These are phyloP conservation scores for Chalciporus pseudorubinellus DNA, from an alignment of 768 basidiomycete genomes.

Conservation along the genomic window DNA sequence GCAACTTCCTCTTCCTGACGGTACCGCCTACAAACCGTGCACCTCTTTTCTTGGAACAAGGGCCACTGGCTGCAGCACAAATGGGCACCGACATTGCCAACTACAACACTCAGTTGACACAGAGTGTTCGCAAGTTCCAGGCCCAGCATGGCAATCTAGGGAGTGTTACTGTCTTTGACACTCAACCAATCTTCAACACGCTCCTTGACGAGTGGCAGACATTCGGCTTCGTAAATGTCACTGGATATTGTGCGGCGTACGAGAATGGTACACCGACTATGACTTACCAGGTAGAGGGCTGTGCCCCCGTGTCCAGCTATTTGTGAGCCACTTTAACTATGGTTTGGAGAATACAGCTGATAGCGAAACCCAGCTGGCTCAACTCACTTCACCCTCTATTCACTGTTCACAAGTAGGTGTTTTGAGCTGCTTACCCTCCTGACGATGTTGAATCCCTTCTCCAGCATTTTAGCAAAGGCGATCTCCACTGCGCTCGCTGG, in stretches of 20 bases:
- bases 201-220: constrained; percentile 50
- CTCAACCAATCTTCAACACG: constrained; percentile 56
- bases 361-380: constrained; percentile 45
- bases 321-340: constrained; percentile 44
- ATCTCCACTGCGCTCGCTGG: constrained; percentile 45
- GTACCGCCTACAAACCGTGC: constrained; percentile 59
- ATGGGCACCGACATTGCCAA: constrained; percentile 39
- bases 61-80: constrained; percentile 22
- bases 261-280: constrained; percentile 51
- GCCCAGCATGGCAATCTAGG: constrained; percentile 42
- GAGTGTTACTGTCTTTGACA: constrained; percentile 50
- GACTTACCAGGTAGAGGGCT: constrained; percentile 55
- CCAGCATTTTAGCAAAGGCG: constrained; percentile 51
- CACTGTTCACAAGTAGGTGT: constrained; percentile 56
- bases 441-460: background rate
- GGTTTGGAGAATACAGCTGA: background rate
- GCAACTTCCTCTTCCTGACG: constrained; percentile 62
- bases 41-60: constrained; percentile 49
- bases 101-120: constrained; percentile 49
- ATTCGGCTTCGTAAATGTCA: constrained; percentile 57
- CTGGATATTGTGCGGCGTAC: constrained; percentile 59
- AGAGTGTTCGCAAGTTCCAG: constrained; percentile 40
- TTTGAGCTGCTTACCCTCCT: background rate
- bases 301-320: constrained; percentile 62
- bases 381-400: constrained; percentile 61